Base-by-base conservation (phyloP, 208 protist genomes). In the Leishmania mexicana region DNA sequence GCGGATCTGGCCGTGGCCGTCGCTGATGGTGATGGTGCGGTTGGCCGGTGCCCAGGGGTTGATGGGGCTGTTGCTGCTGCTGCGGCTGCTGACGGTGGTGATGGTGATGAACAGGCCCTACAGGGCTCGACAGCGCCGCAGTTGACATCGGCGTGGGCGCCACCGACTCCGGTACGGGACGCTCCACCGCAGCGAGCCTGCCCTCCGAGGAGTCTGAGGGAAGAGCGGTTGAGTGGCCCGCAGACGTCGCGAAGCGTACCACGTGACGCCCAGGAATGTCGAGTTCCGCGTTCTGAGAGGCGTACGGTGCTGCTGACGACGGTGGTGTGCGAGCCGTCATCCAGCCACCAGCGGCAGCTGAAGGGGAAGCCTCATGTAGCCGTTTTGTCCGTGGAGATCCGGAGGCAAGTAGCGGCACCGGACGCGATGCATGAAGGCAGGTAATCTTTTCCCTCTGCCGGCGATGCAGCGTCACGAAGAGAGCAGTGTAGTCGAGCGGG, bases 401-500 rank as follows among this genome's bases (percentile, higher is more conserved):
- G 53, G 35, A 24, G 15, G 75, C 67, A 24, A 85, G 82, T 2
- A 85, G 64, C 3, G 82, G 82, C 49, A 85, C 72, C 8, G 77
- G 77, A 0, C 72, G 76, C 24, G 49, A 47, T 13, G 77, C 77
- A 64, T 85, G 72, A 2, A 19, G 17, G n/a, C 75, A 70, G 49
- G 75, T 53, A 42, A 85, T 47, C 21, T 67, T 81, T 31, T 81
- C 82, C 19, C 75, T 60, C 77, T 79, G 82, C 19, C 71, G 71
- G 13, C 77, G 82, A 70, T 85, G 72, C 42, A 81, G 53, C 10
- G 60, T 75, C 17, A 78, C 57, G 72, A 81, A 85, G 77, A 85
- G 82, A 31, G 76, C 2, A 19, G 82, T 79, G 62, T 85, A 85
- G 77, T 85, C 82, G 60, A 85, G 82, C 2, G 82, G 82, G 72